phyloP scores from a whole-genome alignment of 2,329 filamentous ascomycete species.

The Dothistroma pini region DNA sequence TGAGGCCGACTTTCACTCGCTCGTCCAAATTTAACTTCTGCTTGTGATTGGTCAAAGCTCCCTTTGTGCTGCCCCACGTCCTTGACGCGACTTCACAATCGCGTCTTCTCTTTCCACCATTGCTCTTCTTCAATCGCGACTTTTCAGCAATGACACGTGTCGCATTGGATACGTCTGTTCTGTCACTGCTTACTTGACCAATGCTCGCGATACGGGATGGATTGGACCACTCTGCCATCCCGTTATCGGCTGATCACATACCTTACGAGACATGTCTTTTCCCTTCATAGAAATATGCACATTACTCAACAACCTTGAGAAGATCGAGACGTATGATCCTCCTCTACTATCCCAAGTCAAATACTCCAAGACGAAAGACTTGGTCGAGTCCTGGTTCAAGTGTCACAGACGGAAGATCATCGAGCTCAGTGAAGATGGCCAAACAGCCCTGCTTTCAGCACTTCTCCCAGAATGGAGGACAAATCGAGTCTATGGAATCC shows the following conservation, averaged over 20 bases:
- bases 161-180: neutral
- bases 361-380: slow-evolving; percentile 26
- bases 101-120: slow-evolving; percentile 1
- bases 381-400: slow-evolving; percentile 65
- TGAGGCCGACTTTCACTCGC: neutral
- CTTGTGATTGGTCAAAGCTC: neutral
- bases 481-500: slow-evolving; percentile 73
- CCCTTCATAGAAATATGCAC: slow-evolving; percentile 69
- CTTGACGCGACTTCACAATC: neutral
- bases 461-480: slow-evolving; percentile 71
- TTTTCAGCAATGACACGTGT: slow-evolving; percentile 6
- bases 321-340: slow-evolving; percentile 41
- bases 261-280: slow-evolving; percentile 53
- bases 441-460: slow-evolving; percentile 66
- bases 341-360: slow-evolving; percentile 37
- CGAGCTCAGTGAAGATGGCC: slow-evolving; percentile 51
- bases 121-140: neutral
- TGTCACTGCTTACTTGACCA: neutral
- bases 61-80: neutral
- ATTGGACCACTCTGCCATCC: neutral
- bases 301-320: slow-evolving; percentile 65
- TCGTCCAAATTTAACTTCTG: neutral
- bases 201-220: neutral
- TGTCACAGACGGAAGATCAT: slow-evolving; percentile 58
- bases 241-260: slow-evolving; percentile 2